Evolutionary conservation across 345 rosid species (phyloP), one percentile per base, ranked within the genome.

Genomic region (Pelargonium nanum): DNA sequence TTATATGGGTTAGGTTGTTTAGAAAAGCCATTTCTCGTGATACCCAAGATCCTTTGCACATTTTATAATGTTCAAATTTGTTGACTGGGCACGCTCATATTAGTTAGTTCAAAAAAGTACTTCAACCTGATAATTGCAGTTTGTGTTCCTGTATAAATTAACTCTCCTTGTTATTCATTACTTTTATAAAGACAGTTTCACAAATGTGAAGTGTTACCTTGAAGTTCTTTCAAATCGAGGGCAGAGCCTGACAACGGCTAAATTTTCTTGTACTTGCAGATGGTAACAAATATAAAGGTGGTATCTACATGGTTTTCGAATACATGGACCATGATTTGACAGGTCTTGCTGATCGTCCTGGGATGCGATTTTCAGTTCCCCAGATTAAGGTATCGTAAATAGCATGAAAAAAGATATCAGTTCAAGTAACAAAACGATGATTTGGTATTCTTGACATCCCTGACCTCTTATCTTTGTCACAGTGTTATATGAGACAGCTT

Each of bases 401-500:
- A 40, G 32, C 9, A 21, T 32, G 56, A 19, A 53, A 7, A n/a
- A 19, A 19, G 16, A 22, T 17, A 4, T 22, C n/a, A 23, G 12
- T 20, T 24, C 19, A n/a, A 1, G 26, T 52, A 28, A 53, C 24
- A 17, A 34, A 22, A 6, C 15, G 4, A 32, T n/a, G 28, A n/a
- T 22, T 4, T n/a, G 6, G 53, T 44, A 17, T n/a, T 66, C 30
- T 13, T 50, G 23, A 17, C 10, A 19, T 40, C n/a, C 24, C 56
- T 26, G 64, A 19, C 62, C 57, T 19, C 24, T 55, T 61, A 67
- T 61, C 62, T 63, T 63, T 28, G 23, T 55, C 55, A 24, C 58
- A 88, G 99, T 93, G 99, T 75, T 93, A 93, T 74, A 93, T 89
- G 99, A 89, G 72, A 79, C 99, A 93, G 76, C 89, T 93, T 12